Percentiles rank a stretch among this genome's conserved stretches.
These are phyloP conservation scores for Triticum monococcum DNA, from an alignment of 176 grass and related monocot species.

Conservation along the genomic window DNA sequence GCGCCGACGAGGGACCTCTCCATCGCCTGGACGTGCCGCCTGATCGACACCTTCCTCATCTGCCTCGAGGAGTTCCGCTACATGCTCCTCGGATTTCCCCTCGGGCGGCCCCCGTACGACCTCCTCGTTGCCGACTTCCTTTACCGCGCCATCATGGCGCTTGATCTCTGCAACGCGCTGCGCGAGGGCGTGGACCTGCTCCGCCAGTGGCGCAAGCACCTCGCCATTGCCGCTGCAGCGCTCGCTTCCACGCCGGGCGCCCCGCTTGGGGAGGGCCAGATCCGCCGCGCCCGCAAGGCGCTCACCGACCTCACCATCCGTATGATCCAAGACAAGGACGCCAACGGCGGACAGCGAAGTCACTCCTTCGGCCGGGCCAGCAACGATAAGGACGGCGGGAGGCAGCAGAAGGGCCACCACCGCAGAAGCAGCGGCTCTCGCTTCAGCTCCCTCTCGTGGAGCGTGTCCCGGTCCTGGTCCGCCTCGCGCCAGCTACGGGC, in stretches of 20 bases:
- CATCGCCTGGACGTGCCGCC: constrained; percentile 58
- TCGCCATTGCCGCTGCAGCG: constrained; percentile 50
- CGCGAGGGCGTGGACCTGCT: constrained; percentile 66
- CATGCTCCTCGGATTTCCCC: constrained; percentile 38
- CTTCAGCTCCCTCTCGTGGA: too few species aligned
- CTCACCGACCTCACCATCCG: constrained; percentile 47
- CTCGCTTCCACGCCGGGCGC: constrained; percentile 12
- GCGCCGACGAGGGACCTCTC: constrained; percentile 36
- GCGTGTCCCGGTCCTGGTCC: too few species aligned
- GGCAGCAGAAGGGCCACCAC: too few species aligned
- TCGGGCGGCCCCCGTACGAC: constrained; percentile 49
- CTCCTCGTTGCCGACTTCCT: constrained; percentile 73
- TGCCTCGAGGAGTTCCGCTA: constrained; percentile 78
- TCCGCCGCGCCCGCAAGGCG: constrained; percentile 80
- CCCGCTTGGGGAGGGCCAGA: constrained; percentile 62
- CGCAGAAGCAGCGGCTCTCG: too few species aligned
- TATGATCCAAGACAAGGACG: too few species aligned
- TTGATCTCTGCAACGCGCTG: constrained; percentile 91
- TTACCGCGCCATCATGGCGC: constrained; percentile 76
- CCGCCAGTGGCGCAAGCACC: constrained; percentile 64
- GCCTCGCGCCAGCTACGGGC: too few species aligned
- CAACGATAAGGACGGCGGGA: too few species aligned
- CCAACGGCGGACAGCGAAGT: too few species aligned
- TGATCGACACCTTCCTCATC: constrained; percentile 72
- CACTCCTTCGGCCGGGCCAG: too few species aligned